Percentiles rank a stretch among this genome's conserved stretches.
Evolutionary conservation across 352 stramenopile genomes (phyloP).

Genomic region (Lagenidium sp.): DNA sequence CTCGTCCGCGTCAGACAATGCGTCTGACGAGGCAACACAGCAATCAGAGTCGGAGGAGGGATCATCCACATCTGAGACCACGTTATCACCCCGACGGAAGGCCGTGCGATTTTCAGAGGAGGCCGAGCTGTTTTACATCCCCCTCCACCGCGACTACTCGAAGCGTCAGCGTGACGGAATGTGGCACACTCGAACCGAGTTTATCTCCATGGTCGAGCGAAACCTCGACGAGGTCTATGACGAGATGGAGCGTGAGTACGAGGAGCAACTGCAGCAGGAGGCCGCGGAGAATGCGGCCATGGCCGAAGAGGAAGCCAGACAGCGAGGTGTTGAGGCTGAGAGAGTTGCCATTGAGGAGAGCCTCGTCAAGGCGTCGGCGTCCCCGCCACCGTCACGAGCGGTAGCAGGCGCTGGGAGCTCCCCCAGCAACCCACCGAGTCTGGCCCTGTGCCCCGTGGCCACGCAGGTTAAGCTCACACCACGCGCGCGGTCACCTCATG

Average conservation of each 20-base stretch:
- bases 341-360: no score
- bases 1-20: slow-evolving; percentile 16
- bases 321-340: slow-evolving; percentile 33
- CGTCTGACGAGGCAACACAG: slow-evolving; percentile 9
- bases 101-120: slow-evolving; percentile 65
- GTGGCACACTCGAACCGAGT: slow-evolving; percentile 78
- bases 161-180: slow-evolving; percentile 81
- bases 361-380: slow-evolving; percentile 5
- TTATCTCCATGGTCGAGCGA: slow-evolving; percentile 83
- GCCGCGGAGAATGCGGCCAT: slow-evolving; percentile 64
- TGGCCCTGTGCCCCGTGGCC: slow-evolving; percentile 34
- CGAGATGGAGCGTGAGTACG: slow-evolving; percentile 83
- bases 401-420: slow-evolving; percentile 13
- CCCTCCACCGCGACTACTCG: slow-evolving; percentile 74
- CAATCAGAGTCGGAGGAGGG: background rate
- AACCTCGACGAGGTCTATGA: slow-evolving; percentile 83
- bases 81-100: slow-evolving; percentile 15
- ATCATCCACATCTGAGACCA: slow-evolving; percentile 1
- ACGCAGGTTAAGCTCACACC: slow-evolving; percentile 71
- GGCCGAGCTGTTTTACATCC: slow-evolving; percentile 83
- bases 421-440: slow-evolving; percentile 24
- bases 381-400: no score
- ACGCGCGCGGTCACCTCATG: slow-evolving; percentile 53
- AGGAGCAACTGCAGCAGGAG: slow-evolving; percentile 56
- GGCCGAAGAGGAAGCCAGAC: slow-evolving; percentile 48